A percentile compares a stretch with the other conserved stretches of the same genome.
Evolutionary conservation across 164 flowering plant species (phyloP).

Genomic region (Macadamia integrifolia): DNA sequence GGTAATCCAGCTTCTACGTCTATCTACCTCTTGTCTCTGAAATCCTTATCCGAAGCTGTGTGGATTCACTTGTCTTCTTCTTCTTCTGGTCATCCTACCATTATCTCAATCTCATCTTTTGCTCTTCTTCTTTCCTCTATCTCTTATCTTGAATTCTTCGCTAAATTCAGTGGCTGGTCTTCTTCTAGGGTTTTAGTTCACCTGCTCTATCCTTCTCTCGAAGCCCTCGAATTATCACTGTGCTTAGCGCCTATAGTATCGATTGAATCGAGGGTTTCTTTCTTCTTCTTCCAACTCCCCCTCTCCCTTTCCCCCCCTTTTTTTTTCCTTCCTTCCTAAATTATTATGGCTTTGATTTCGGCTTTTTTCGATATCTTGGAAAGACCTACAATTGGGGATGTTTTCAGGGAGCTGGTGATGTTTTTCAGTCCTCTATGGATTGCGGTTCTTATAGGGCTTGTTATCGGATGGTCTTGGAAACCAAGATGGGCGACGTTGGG

Average conservation of each 20-base stretch:
- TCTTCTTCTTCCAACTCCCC: neutral
- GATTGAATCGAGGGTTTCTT: conserved; percentile 45
- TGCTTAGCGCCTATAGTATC: conserved; percentile 21
- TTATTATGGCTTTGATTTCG: conserved; percentile 39
- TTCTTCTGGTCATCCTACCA: conserved; percentile 7
- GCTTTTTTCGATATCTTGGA: conserved; percentile 43
- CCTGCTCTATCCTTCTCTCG: neutral
- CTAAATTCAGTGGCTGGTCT: neutral
- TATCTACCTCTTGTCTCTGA: conserved; percentile 32
- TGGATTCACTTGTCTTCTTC: conserved; percentile 20
- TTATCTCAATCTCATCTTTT: conserved; percentile 19
- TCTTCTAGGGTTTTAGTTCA: conserved; percentile 4
- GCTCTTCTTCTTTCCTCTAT: conserved; percentile 3
- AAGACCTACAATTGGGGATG: conserved; percentile 41
- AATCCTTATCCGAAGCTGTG: conserved; percentile 34
- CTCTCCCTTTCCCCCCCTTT: neutral
- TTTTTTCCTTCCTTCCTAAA: neutral
- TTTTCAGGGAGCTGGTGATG: conserved; percentile 36
- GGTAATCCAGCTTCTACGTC: conserved; percentile 30
- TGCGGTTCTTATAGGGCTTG: conserved; percentile 59
- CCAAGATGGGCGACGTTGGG: conserved; percentile 67
- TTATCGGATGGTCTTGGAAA: conserved; percentile 86
- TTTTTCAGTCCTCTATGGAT: conserved; percentile 57
- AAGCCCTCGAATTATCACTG: conserved; percentile 33
- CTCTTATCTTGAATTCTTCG: neutral